Evolutionary conservation across 106 monocot species (phyloP).

Genomic region (Dendrobium catenatum): DNA sequence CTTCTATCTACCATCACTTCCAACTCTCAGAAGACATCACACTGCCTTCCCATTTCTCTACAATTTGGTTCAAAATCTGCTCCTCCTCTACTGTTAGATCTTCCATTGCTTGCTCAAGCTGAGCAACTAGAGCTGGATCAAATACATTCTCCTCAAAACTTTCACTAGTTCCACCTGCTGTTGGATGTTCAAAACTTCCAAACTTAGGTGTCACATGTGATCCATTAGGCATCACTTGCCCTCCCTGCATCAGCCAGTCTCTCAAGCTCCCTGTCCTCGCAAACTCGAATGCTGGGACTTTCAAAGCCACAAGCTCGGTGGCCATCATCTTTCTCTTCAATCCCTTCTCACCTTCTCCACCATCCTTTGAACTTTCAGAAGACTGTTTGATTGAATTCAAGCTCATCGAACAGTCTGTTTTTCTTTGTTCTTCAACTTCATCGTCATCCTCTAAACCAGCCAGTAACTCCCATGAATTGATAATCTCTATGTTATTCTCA

Average conservation of each 20-base stretch:
- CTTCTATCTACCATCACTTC: background rate
- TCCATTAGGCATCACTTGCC: background rate
- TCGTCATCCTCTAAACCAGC: slow-evolving; percentile 17
- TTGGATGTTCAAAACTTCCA: background rate
- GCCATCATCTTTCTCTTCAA: slow-evolving; percentile 6
- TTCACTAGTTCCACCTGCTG: background rate
- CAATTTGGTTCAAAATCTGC: background rate
- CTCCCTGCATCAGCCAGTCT: slow-evolving; percentile 11
- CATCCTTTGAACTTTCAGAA: background rate
- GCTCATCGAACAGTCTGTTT: background rate
- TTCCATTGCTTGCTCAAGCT: slow-evolving; percentile 5
- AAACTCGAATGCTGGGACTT: background rate
- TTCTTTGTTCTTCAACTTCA: background rate
- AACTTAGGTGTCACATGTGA: background rate
- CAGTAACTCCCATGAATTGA: slow-evolving; percentile 58
- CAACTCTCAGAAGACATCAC: background rate
- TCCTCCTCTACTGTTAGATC: background rate
- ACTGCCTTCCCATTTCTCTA: background rate
- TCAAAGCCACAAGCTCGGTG: background rate
- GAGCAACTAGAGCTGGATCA: background rate
- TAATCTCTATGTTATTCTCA: slow-evolving; percentile 34
- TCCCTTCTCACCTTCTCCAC: background rate
- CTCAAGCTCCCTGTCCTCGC: slow-evolving; percentile 7
- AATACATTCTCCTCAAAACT: slow-evolving; percentile 1
- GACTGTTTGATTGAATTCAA: background rate